These are phyloP conservation scores for Citrus reticulata DNA, from an alignment of 345 rosid species.

Conservation along the genomic window DNA sequence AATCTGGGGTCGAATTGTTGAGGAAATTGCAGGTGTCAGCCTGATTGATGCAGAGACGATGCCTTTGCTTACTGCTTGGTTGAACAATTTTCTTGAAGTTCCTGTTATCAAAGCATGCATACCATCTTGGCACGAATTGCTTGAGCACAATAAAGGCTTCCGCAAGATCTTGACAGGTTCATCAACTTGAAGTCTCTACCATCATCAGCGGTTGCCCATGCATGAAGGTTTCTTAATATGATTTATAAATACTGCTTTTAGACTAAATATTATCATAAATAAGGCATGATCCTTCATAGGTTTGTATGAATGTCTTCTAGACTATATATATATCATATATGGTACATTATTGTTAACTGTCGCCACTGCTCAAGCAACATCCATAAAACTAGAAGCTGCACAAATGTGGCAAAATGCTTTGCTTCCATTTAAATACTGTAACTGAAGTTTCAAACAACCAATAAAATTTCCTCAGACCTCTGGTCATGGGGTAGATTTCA, in stretches of 20 bases:
- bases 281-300: not conserved
- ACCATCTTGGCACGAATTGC: constrained; percentile 24
- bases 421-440: not conserved
- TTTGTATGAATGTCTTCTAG: not conserved
- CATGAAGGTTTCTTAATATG: not conserved
- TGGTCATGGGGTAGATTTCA: not conserved
- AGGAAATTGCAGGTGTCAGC: constrained; percentile 18
- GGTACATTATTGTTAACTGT: not conserved
- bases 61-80: constrained; percentile 24
- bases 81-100: constrained; percentile 20
- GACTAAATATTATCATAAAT: not conserved
- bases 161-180: constrained; percentile 6
- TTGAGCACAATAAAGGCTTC: constrained; percentile 25
- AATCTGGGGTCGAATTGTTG: constrained; percentile 21
- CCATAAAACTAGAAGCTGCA: not conserved
- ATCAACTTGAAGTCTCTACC: constrained; percentile 1
- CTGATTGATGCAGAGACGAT: constrained; percentile 26
- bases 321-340: not conserved
- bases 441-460: not conserved
- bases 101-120: constrained; percentile 21
- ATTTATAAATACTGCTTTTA: not conserved
- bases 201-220: not conserved
- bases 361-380: not conserved
- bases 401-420: not conserved
- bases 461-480: not conserved